Evolutionary conservation across 768 basidiomycete species (phyloP), one percentile per base, ranked within the genome.

Genomic region (Daedaleopsis nitida): DNA sequence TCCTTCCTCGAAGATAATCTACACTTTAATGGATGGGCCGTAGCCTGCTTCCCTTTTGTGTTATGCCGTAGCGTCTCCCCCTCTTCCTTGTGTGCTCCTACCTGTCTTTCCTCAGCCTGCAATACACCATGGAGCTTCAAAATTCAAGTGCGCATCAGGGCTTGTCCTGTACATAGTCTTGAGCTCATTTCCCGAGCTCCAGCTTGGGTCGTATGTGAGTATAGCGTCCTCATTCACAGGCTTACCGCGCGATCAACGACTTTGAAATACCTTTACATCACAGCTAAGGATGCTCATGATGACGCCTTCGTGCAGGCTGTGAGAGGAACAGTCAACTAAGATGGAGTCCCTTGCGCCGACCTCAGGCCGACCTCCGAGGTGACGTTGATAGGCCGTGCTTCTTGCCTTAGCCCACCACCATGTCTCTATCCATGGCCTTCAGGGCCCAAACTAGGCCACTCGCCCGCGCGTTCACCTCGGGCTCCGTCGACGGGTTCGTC

Each of bases 401-500:
- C 44, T 47, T 42, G 24, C 55, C 53, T 48, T 43, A 24, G 27
- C 55, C 57, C 61, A 65, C 63, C 60, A 72, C 70, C 70, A 63
- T 55, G 56, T 54, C 52, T 38, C 23, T 57, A 21, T 19, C 60
- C 24, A 58, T 58, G 16, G 62, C 63, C 12, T 52, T 67, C 38
- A 61, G 61, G 32, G 55, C 58, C 32, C 42, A 42, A n/a, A 59
- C 66, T 10, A 61, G 59, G 50, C 57, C 57, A n/a, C 55, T 70
- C 37, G 52, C 66, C 16, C 69, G 73, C 53, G 60, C 60, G 1
- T 74, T 76, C 66, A 71, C 73, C 2, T 70, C 72, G 16, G 67
- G 69, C 19, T 45, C 80, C 17, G 89, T 88, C 24, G 77, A 89
- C 56, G 93, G 96, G 49, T 95, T 98, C 76, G 85, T 83, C 11